Conservation (phyloP, 2,329 filamentous ascomycete genomes). For the Epichloe uncinata region DNA sequence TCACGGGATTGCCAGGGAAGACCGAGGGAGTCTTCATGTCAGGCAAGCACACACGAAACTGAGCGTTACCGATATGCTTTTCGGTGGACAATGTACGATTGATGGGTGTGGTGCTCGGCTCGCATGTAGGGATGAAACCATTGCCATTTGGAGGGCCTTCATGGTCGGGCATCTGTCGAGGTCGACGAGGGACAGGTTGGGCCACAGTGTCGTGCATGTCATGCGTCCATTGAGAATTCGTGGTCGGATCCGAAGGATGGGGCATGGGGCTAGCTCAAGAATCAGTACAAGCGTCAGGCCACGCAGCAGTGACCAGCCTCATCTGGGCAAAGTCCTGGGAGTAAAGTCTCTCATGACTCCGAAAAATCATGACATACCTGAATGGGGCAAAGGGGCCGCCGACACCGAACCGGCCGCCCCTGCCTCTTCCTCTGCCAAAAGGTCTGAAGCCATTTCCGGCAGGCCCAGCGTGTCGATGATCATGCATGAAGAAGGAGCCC, state of each 20-base stretch:
- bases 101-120: constrained; percentile 49
- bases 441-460: constrained; percentile 66
- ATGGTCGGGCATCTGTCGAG: constrained; percentile 28
- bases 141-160: constrained; percentile 42
- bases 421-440: constrained; percentile 53
- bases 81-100: constrained; percentile 74
- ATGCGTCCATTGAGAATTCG: constrained; percentile 74
- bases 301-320: background rate
- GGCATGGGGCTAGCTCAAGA: constrained; percentile 22
- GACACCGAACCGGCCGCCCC: constrained; percentile 45
- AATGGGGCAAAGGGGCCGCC: constrained; percentile 45
- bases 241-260: constrained; percentile 44
- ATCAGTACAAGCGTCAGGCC: constrained; percentile 17
- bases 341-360: background rate
- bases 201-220: constrained; percentile 75
- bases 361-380: constrained; percentile 38
- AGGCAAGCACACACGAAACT: constrained; percentile 69
- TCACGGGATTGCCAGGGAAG: constrained; percentile 66
- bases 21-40: constrained; percentile 55
- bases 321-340: background rate
- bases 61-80: constrained; percentile 69
- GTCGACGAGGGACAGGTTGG: constrained; percentile 29
- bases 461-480: constrained; percentile 69
- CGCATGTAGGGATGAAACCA: constrained; percentile 40
- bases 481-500: constrained; percentile 97